phyloP scores from a whole-genome alignment of 2,329 filamentous ascomycete species.

The Pseudogymnoascus sp. region DNA sequence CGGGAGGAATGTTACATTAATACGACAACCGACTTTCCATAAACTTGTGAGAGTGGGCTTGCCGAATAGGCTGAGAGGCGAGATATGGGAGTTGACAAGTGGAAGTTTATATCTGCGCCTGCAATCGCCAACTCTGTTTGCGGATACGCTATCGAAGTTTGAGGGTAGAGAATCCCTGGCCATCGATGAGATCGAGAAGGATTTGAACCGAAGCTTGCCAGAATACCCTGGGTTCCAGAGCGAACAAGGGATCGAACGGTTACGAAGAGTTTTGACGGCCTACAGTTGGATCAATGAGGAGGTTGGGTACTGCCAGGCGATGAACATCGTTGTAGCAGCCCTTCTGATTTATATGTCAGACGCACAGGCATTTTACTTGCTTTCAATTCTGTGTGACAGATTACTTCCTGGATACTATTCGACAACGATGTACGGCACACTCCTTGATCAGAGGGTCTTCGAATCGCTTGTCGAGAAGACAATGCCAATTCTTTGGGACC shows the following conservation, averaged over 20 bases:
- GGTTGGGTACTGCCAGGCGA: slow-evolving; percentile 96
- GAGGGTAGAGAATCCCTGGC: slow-evolving; percentile 82
- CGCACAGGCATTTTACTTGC: slow-evolving; percentile 85
- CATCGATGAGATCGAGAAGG: slow-evolving; percentile 98
- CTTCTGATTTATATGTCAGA: slow-evolving; percentile 98
- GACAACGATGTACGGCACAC: slow-evolving; percentile 96
- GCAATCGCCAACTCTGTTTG: slow-evolving; percentile 74
- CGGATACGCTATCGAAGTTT: slow-evolving; percentile 75
- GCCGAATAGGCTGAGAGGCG: slow-evolving; percentile 83
- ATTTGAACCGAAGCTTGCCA: slow-evolving; percentile 88
- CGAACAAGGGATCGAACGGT: slow-evolving; percentile 82
- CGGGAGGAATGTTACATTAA: slow-evolving; percentile 81
- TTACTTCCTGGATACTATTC: slow-evolving; percentile 95
- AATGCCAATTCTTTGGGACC: slow-evolving; percentile 97
- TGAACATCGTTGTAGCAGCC: slow-evolving; percentile 99
- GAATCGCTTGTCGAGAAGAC: slow-evolving; percentile 97
- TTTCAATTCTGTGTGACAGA: slow-evolving; percentile 85
- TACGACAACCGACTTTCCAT: slow-evolving; percentile 94
- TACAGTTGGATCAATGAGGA: slow-evolving; percentile 97
- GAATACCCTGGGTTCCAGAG: slow-evolving; percentile 97
- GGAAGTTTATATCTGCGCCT: slow-evolving; percentile 83
- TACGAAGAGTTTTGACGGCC: slow-evolving; percentile 84
- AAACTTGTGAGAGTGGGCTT: slow-evolving; percentile 93
- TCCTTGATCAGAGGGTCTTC: slow-evolving; percentile 94
- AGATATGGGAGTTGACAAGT: slow-evolving; percentile 92